phyloP scores from a whole-genome alignment of 2,329 filamentous ascomycete genomes.

The Colletotrichum coccodes region DNA sequence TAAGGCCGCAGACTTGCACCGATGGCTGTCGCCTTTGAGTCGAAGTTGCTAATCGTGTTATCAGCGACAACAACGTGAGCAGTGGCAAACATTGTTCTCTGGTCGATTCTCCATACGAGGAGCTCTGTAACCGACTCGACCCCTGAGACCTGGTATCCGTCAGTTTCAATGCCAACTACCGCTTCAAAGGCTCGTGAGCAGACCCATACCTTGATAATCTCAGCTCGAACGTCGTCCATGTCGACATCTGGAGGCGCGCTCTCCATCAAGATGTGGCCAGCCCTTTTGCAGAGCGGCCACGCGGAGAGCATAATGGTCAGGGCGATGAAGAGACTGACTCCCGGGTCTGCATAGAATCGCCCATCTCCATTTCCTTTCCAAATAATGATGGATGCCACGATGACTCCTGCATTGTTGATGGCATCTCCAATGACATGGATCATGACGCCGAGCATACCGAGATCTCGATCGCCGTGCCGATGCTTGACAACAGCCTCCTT shows the following conservation, averaged over 20 bases:
- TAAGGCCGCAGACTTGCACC: conserved; percentile 78
- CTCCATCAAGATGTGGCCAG: conserved; percentile 74
- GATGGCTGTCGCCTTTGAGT: conserved; percentile 68
- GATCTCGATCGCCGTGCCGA: conserved; percentile 64
- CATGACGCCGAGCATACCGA: conserved; percentile 78
- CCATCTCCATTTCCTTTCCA: conserved; percentile 69
- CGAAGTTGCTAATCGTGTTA: conserved; percentile 66
- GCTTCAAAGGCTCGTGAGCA: neutral
- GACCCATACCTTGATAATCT: conserved; percentile 68
- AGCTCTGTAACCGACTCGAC: conserved; percentile 76
- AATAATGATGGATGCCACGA: conserved; percentile 74
- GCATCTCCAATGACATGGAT: conserved; percentile 79
- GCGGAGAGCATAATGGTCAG: conserved; percentile 77
- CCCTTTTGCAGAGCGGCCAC: conserved; percentile 69
- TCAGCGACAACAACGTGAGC: conserved; percentile 74
- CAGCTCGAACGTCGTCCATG: conserved; percentile 71
- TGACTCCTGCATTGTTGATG: conserved; percentile 81
- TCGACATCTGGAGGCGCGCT: conserved; percentile 70
- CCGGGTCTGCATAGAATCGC: conserved; percentile 79
- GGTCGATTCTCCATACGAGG: conserved; percentile 79
- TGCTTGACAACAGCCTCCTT: conserved; percentile 47
- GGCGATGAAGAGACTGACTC: conserved; percentile 74
- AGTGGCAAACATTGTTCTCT: conserved; percentile 75
- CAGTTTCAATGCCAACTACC: neutral
- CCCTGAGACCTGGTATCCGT: conserved; percentile 65